Evolutionary conservation across 2,329 filamentous ascomycete genomes (phyloP).

Genomic region (Aspergillus sp.): DNA sequence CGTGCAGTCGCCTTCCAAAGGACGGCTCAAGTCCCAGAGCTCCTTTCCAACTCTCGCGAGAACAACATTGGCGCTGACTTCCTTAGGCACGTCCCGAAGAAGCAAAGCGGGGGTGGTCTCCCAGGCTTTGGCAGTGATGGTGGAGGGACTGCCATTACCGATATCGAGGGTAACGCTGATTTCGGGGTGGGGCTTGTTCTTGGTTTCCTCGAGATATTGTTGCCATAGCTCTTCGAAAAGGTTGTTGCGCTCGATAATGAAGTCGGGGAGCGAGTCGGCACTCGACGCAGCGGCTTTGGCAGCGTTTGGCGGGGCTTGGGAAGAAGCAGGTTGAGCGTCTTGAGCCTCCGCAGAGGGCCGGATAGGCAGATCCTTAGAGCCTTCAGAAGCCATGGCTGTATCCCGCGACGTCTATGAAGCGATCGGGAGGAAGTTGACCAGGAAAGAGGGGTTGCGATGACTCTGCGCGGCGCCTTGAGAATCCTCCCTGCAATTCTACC

Average conservation of each 20-base stretch:
- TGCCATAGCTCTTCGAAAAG: slow-evolving; percentile 88
- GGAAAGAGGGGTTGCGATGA: slow-evolving; percentile 4
- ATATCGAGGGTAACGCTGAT: slow-evolving; percentile 47
- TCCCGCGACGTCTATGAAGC: slow-evolving; percentile 8
- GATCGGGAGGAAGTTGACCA: slow-evolving; percentile 15
- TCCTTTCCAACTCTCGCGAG: slow-evolving; percentile 80
- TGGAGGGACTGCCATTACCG: slow-evolving; percentile 35
- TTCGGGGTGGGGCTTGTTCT: slow-evolving; percentile 42
- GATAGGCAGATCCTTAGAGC: slow-evolving; percentile 31
- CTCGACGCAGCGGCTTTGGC: slow-evolving; percentile 24
- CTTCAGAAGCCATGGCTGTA: slow-evolving; percentile 29
- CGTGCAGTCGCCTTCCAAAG: slow-evolving; percentile 80
- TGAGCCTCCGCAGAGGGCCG: slow-evolving; percentile 27
- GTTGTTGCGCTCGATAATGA: slow-evolving; percentile 75
- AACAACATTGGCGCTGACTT: slow-evolving; percentile 75
- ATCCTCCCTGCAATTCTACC: slow-evolving; percentile 8
- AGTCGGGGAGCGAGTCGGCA: slow-evolving; percentile 57
- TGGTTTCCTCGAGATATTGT: slow-evolving; percentile 71
- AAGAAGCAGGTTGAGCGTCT: slow-evolving; percentile 12
- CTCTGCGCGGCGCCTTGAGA: too few relatives aligned
- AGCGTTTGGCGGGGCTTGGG: slow-evolving; percentile 28
- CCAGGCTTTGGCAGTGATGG: slow-evolving; percentile 68
- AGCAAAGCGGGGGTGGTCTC: slow-evolving; percentile 82
- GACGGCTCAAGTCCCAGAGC: slow-evolving; percentile 89
- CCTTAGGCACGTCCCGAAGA: slow-evolving; percentile 76